These are phyloP conservation scores for Acacia confusa DNA, from an alignment of 306 rosid species.

Conservation along the genomic window DNA sequence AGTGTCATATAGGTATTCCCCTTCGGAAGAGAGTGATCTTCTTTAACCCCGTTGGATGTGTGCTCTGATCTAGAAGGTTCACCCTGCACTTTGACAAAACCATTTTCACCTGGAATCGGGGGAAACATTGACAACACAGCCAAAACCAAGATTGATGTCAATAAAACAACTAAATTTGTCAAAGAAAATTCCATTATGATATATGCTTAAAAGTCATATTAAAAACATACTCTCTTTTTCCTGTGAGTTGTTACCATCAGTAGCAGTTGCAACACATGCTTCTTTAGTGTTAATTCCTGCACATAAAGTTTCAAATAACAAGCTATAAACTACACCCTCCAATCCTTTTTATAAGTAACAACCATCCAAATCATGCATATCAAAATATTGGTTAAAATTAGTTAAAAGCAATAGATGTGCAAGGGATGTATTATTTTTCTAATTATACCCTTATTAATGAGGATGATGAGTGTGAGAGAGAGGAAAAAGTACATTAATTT, in stretches of 20 bases:
- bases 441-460: too few relatives aligned
- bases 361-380: too few relatives aligned
- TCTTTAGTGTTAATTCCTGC: conserved; percentile 45
- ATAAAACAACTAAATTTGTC: conserved; percentile 8
- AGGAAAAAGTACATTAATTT: too few relatives aligned
- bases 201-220: conserved; percentile 1
- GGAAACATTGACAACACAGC: conserved; percentile 24
- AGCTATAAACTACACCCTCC: neutral
- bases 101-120: conserved; percentile 53
- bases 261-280: conserved; percentile 26
- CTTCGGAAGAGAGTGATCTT: conserved; percentile 62
- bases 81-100: conserved; percentile 46
- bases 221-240: conserved; percentile 49
- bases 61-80: conserved; percentile 47
- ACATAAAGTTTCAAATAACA: conserved; percentile 23
- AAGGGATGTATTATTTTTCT: too few relatives aligned
- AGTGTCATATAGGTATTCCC: conserved; percentile 69
- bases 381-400: too few relatives aligned
- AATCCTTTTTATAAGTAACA: too few relatives aligned
- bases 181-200: neutral
- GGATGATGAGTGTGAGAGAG: too few relatives aligned
- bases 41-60: conserved; percentile 59
- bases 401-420: too few relatives aligned
- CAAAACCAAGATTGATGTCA: neutral
- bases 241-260: conserved; percentile 39